phyloP scores from a whole-genome alignment of 441 rosid genomes.

The Omphalea diandra region DNA sequence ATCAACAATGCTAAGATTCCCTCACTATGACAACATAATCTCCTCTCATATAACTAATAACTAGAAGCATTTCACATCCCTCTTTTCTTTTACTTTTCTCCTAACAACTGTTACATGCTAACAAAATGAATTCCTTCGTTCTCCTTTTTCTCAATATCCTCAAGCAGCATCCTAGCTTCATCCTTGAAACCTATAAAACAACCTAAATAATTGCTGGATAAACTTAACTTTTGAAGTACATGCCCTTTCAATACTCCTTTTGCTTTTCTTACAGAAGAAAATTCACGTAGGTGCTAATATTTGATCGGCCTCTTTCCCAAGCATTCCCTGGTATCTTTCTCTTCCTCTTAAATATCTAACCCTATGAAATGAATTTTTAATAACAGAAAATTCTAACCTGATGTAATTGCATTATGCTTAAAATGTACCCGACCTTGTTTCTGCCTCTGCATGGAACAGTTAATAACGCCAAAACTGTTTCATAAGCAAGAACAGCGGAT shows the following conservation, averaged over 20 bases:
- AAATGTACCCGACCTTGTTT: not conserved
- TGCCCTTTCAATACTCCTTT: not conserved
- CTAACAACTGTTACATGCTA: not conserved
- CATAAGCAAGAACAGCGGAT: not conserved
- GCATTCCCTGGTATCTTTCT: not conserved
- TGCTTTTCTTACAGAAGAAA: not conserved
- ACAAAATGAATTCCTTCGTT: not conserved
- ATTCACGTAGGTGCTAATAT: not conserved
- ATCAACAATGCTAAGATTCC: not conserved
- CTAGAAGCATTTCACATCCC: conserved; percentile 2
- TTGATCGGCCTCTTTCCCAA: not conserved
- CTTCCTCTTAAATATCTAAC: not conserved
- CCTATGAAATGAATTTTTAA: not conserved
- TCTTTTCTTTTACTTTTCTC: not conserved
- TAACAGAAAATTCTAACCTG: not conserved
- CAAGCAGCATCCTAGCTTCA: not conserved
- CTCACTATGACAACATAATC: not conserved
- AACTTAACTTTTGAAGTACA: not conserved
- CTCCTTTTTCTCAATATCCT: not conserved
- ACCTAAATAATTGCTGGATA: not conserved
- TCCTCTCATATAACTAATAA: not conserved
- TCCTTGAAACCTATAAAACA: not conserved
- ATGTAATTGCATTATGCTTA: not conserved
- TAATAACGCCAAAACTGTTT: not conserved
- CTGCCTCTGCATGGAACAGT: not conserved